Evolutionary conservation across 2,329 filamentous ascomycete species (phyloP).

Genomic region (Cercospora janseana): DNA sequence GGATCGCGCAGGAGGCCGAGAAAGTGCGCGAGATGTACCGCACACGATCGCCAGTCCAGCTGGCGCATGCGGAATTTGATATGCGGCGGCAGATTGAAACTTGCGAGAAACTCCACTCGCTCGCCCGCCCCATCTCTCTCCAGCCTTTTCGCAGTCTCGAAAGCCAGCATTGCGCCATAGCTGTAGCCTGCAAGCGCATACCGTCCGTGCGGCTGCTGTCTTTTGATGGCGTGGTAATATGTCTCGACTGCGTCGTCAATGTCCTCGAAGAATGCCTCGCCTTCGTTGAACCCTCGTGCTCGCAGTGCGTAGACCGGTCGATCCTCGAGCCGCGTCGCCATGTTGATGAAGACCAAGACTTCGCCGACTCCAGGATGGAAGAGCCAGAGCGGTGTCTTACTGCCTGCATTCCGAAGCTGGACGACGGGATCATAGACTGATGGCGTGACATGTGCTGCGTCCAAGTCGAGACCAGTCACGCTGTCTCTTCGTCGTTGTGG

Average conservation of each 20-base stretch:
- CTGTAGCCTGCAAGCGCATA: constrained; percentile 55
- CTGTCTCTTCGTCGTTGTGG: constrained; percentile 3
- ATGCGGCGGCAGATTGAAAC: constrained; percentile 51
- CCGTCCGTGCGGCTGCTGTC: constrained; percentile 48
- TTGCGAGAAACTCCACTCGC: constrained; percentile 45
- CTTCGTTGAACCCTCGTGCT: constrained; percentile 44
- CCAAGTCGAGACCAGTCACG: neutral
- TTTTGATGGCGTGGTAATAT: constrained; percentile 44
- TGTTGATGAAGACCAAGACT: constrained; percentile 39
- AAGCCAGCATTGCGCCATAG: constrained; percentile 52
- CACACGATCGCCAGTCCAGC: constrained; percentile 41
- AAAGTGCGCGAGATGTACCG: constrained; percentile 46
- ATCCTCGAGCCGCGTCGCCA: constrained; percentile 40
- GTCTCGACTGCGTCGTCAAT: constrained; percentile 43
- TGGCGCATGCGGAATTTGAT: constrained; percentile 47
- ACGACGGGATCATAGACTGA: constrained; percentile 36
- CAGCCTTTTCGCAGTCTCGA: constrained; percentile 51
- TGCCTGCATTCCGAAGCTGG: constrained; percentile 28
- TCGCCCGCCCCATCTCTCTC: constrained; percentile 29
- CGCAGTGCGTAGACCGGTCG: constrained; percentile 50
- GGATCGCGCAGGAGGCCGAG: constrained; percentile 39
- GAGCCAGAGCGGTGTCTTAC: constrained; percentile 36
- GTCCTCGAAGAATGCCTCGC: constrained; percentile 40
- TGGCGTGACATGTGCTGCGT: neutral
- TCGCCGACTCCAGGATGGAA: constrained; percentile 43